Conservation (phyloP, 2,329 filamentous ascomycete species). For the Zasmidium cellare region DNA sequence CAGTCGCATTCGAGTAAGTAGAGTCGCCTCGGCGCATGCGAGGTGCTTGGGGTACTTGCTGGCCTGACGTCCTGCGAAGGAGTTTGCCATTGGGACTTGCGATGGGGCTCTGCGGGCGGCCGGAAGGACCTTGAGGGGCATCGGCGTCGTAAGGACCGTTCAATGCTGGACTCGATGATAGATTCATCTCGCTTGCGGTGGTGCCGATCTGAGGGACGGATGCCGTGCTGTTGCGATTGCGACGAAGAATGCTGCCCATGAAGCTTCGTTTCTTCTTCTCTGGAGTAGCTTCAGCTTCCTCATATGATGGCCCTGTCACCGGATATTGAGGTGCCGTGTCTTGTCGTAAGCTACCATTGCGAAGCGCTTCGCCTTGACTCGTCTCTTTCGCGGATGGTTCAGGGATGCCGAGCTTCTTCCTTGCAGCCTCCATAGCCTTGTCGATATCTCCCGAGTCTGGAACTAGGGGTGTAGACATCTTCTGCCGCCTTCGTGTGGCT, state of each 20-base stretch:
- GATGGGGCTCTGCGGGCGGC: constrained; percentile 54
- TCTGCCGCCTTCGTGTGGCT: constrained; percentile 46
- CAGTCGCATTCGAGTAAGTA: constrained; percentile 25
- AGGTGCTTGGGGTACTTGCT: constrained; percentile 19
- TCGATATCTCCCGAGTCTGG: constrained; percentile 38
- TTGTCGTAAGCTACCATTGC: constrained; percentile 39
- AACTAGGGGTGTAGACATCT: constrained; percentile 30
- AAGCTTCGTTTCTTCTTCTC: constrained; percentile 31
- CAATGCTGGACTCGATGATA: constrained; percentile 7
- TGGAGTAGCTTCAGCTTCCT: constrained; percentile 15
- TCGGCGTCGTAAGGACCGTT: not conserved
- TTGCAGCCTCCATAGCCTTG: constrained; percentile 37
- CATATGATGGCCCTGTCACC: constrained; percentile 15
- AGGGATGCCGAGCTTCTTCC: constrained; percentile 32
- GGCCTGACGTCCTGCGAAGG: constrained; percentile 28
- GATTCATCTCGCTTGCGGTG: not conserved
- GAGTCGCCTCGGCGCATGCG: constrained; percentile 25
- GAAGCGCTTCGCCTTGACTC: constrained; percentile 35
- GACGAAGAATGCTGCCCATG: constrained; percentile 37
- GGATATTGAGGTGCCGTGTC: constrained; percentile 55
- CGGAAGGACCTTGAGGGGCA: constrained; percentile 26
- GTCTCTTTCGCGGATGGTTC: constrained; percentile 17
- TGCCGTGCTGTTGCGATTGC: constrained; percentile 31
- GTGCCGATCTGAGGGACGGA: constrained; percentile 22
- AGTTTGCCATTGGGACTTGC: constrained; percentile 37